Base-by-base conservation (phyloP, 2,329 filamentous ascomycete species). In the Sclerotinia glacialis region DNA sequence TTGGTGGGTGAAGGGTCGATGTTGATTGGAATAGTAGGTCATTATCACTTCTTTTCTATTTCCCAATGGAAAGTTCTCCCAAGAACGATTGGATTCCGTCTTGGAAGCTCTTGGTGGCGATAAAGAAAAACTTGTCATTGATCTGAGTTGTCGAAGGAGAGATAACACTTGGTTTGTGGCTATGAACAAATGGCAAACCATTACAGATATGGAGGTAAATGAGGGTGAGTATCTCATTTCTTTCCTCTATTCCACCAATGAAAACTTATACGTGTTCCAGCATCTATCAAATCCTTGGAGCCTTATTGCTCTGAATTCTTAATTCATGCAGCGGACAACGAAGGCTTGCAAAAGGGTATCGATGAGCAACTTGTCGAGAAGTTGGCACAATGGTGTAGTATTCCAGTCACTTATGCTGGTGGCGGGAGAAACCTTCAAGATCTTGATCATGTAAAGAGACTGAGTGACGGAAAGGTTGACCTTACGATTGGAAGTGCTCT, bases 101-200 rank as follows among this genome's bases (percentile, higher is more conserved):
- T 83, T 98, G 0, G 78, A 82, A 31, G 85, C 88, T 1, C 83
- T 99, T 6, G 89, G 83, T 34, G 88, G 89, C 64, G 89, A 96
- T 76, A 92, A 83, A 76, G 80, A 82, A 59, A 95, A 91, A 78
- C 86, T 99, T 59, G 94, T 99, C 71, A 93, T 99, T 76, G 95
- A 99, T 76, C 85, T 99, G 31, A 97, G 93, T 78, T 99, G 95
- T 77, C 87, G 95, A 62, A 84, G 88, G 67, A 89, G 88, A 68
- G 80, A 83, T 4, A 82, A 89, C 66, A 89, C 82, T 49, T 99
- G 95, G 95, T 93, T 91, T 74, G 95, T 99, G n/a, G 94, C 95
- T 65, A 99, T 96, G 89, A 92, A 99, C 79, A 96, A 96, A 78
- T 99, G 95, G 95, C 95, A 98, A 82, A 97, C 92, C 1, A 89